Evolutionary conservation across 495 filamentous ascomycete genomes (phyloP), one percentile per base, ranked within the genome.

Genomic region (Trichoderma erinaceum): DNA sequence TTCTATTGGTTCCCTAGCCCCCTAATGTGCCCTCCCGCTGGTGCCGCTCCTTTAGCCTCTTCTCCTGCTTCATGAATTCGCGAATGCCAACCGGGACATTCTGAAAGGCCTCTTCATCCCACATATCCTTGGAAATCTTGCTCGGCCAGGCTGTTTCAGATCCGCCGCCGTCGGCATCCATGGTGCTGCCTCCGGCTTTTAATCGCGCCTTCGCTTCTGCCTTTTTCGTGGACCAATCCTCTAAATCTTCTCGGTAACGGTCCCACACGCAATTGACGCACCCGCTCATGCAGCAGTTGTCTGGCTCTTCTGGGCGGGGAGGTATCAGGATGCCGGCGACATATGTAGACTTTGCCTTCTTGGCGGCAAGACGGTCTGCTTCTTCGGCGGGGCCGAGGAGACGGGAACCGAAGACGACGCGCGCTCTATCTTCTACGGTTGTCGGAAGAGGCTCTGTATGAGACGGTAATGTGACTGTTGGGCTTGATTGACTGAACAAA

Each of bases 201-300:
- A 86, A 71, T 58, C 76, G 73, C 6, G 75, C 73, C 66, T 82
- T 75, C 16, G 90, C 91, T 73, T 86, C 81, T 58, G 79, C 76
- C 16, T 83, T 80, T 67, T 83, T 80, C 4, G 76, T 80, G 29
- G 87, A 90, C 92, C 92, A 97, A 58, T 90, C 89, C 74, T 98
- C 93, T 78, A 97, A 81, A 67, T 97, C 93, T 69, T 98, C 93
- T 4, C 92, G 82, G 78, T 88, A 97, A 56, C 84, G 81, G 75
- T 97, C 94, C 94, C 94, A 99, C 13, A 97, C 94, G 76, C 95
- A 99, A 75, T 98, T 93, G 38, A 97, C 93, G 75, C 95, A 99
- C 35, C 95, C 95, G 72, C 89, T 92, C 95, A 98, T 99, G 79
- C 95, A 99, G 85, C 95, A 99, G 77, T 98, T 97, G 76, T 97